Percentiles rank a stretch among this genome's conserved stretches.
These are phyloP conservation scores for Trametes gibbosa DNA, from an alignment of 768 basidiomycete genomes.

Conservation along the genomic window DNA sequence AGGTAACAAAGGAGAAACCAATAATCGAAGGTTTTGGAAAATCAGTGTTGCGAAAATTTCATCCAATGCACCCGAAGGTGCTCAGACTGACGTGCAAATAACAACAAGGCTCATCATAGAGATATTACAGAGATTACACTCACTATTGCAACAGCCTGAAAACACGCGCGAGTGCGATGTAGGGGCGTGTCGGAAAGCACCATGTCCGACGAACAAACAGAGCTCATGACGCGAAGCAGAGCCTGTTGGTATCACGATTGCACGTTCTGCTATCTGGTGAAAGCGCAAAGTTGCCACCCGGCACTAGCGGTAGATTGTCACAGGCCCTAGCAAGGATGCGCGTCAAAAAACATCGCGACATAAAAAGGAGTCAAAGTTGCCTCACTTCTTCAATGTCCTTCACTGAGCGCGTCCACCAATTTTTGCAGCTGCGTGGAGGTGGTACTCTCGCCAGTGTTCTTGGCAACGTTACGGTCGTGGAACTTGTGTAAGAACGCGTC, in stretches of 20 bases:
- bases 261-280: no score
- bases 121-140: not conserved
- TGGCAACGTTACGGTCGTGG: slow-evolving; percentile 27
- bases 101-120: not conserved
- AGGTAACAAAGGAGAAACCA: no score
- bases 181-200: no score
- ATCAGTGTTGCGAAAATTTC: slow-evolving; percentile 37
- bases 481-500: slow-evolving; percentile 32
- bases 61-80: slow-evolving; percentile 3
- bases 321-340: no score
- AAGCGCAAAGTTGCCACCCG: no score
- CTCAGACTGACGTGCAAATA: slow-evolving; percentile 16
- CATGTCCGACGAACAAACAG: no score
- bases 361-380: not conserved
- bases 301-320: no score
- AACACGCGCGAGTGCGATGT: not conserved
- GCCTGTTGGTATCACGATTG: no score
- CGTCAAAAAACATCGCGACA: no score
- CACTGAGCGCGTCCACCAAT: slow-evolving; percentile 31
- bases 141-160: not conserved
- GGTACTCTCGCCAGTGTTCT: slow-evolving; percentile 34
- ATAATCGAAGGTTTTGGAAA: no score
- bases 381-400: slow-evolving; percentile 18
- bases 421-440: slow-evolving; percentile 36
- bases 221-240: no score